Evolutionary conservation across 768 basidiomycete species (phyloP).

Genomic region (Dendrothele bispora): DNA sequence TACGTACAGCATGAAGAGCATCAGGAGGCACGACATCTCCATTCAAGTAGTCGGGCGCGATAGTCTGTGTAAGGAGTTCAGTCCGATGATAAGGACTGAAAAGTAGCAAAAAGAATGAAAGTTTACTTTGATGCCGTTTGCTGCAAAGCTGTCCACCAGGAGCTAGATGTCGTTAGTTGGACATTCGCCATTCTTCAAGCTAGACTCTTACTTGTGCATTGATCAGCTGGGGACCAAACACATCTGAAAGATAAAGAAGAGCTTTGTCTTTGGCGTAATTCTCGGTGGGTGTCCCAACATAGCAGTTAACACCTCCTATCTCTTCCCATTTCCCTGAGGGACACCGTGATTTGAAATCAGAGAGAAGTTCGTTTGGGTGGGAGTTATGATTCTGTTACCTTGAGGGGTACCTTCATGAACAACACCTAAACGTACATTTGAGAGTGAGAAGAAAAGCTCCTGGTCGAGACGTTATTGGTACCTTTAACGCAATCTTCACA

Average conservation of each 20-base stretch:
- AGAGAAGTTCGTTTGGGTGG: no score
- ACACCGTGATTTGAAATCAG: no score
- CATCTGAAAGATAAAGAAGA: slow-evolving; percentile 40
- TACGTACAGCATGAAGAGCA: slow-evolving; percentile 22
- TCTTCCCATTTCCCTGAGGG: slow-evolving; percentile 35
- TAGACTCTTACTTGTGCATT: slow-evolving; percentile 29
- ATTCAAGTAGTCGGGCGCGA: slow-evolving; percentile 15
- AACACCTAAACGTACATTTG: slow-evolving; percentile 23
- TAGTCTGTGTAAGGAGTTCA: slow-evolving; percentile 9
- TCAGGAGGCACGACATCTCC: slow-evolving; percentile 14
- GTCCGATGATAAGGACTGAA: background rate
- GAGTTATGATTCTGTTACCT: no score
- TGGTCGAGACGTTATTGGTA: background rate
- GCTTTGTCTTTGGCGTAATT: slow-evolving; percentile 40
- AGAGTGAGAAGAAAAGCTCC: background rate
- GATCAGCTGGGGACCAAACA: slow-evolving; percentile 31
- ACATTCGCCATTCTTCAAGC: background rate
- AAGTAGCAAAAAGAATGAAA: background rate
- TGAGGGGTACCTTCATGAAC: slow-evolving; percentile 18
- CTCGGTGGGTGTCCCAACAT: slow-evolving; percentile 37
- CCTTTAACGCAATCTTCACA: slow-evolving; percentile 27
- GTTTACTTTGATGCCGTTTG: slow-evolving; percentile 37
- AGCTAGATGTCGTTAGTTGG: slow-evolving; percentile 18
- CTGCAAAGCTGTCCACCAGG: slow-evolving; percentile 44
- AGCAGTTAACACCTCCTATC: slow-evolving; percentile 37